A percentile compares a stretch with the other conserved stretches of the same genome.
Conservation (phyloP, 768 basidiomycete species). For the Scleroderma citrinum region DNA sequence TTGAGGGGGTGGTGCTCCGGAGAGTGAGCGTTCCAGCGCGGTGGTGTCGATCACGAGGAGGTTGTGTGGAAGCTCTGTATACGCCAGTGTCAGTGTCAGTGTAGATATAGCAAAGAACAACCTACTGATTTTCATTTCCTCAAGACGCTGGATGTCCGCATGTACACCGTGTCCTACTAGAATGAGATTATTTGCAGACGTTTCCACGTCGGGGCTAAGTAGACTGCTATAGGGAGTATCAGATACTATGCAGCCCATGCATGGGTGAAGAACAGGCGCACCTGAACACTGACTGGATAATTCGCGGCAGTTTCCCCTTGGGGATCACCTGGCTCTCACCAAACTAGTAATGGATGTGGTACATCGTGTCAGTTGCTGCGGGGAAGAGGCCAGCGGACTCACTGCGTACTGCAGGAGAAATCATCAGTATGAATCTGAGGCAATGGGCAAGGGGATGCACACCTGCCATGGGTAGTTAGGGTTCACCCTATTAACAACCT, state of each 20-base stretch:
- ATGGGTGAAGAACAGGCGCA: conserved; percentile 18
- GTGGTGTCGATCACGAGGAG: conserved; percentile 62
- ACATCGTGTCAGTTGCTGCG: neutral
- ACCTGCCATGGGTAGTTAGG: conserved; percentile 74
- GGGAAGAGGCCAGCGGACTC: conserved; percentile 21
- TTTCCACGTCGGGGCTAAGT: conserved; percentile 72
- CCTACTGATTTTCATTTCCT: conserved; percentile 80
- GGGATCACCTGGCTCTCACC: conserved; percentile 68
- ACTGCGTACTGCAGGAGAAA: conserved; percentile 54
- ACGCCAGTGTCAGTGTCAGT: neutral
- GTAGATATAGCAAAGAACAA: neutral
- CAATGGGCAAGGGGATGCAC: conserved; percentile 25
- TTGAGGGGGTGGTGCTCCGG: conserved; percentile 50
- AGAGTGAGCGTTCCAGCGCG: conserved; percentile 56
- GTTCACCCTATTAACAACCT: conserved; percentile 52
- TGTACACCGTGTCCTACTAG: conserved; percentile 59
- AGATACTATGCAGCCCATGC: neutral
- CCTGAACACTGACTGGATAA: conserved; percentile 73
- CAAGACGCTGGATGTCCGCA: conserved; percentile 54
- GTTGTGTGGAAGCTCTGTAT: conserved; percentile 67
- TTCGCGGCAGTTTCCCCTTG: conserved; percentile 62
- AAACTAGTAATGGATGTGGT: conserved; percentile 43
- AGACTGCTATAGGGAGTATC: conserved; percentile 48
- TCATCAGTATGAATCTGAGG: conserved; percentile 9
- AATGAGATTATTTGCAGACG: conserved; percentile 60